phyloP scores from a whole-genome alignment of 306 rosid genomes.

The Dicorynia guianensis region DNA sequence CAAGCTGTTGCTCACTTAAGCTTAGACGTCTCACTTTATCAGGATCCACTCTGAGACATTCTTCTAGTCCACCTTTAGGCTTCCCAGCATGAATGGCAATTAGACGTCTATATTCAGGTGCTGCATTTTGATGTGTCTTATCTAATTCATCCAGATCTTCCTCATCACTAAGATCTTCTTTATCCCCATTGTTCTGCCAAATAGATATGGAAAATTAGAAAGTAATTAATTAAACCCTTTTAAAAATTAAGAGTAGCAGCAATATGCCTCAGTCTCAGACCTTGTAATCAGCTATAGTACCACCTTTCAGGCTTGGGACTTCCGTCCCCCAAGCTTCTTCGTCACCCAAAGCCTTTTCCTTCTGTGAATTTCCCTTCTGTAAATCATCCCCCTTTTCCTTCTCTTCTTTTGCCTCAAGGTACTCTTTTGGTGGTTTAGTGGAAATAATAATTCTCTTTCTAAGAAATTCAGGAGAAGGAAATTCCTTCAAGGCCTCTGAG shows the following conservation, averaged over 20 bases:
- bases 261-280: conserved; percentile 49
- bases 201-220: conserved; percentile 29
- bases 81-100: conserved; percentile 98
- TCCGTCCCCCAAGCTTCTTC: conserved; percentile 93
- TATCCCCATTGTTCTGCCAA: conserved; percentile 55
- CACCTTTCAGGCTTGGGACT: conserved; percentile 59
- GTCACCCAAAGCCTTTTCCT: conserved; percentile 54
- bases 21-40: conserved; percentile 88
- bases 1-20: conserved; percentile 96
- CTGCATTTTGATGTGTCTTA: conserved; percentile 56
- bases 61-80: conserved; percentile 88
- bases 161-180: conserved; percentile 55
- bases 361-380: conserved; percentile 54
- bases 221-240: conserved; percentile 26
- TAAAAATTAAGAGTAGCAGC: conserved; percentile 32
- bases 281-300: conserved; percentile 58
- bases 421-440: conserved; percentile 98
- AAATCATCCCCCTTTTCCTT: conserved; percentile 59
- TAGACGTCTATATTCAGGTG: conserved; percentile 78
- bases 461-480: conserved; percentile 91
- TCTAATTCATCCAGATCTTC: conserved; percentile 59
- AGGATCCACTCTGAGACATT: conserved; percentile 84
- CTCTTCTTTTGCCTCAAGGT: conserved; percentile 72
- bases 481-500: conserved; percentile 74
- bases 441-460: conserved; percentile 85